Conservation (phyloP, 202 grass and related monocot genomes). For the Elaeis oleifera region DNA sequence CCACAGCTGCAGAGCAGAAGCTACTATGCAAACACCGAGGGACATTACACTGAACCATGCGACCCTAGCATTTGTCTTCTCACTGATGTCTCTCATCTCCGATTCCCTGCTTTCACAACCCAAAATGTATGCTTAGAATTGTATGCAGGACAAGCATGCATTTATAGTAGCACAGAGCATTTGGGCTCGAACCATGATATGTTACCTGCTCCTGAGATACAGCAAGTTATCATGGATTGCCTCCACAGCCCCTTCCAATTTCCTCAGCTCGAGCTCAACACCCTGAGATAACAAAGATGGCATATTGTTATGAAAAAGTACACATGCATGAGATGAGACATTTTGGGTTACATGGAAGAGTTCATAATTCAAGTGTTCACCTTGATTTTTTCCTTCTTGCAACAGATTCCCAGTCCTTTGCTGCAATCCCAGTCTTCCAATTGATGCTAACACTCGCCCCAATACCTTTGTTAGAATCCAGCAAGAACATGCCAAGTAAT, state of each 20-base stretch:
- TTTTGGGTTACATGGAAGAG: neutral
- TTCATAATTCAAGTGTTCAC: neutral
- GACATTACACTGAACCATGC: conserved; percentile 6
- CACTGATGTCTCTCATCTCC: neutral
- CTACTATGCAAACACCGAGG: conserved; percentile 1
- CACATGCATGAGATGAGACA: too few relatives aligned
- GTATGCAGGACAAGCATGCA: neutral
- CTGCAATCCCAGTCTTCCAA: conserved; percentile 18
- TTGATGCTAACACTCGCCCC: neutral
- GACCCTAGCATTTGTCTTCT: conserved; percentile 3
- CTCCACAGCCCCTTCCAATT: neutral
- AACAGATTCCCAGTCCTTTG: conserved; percentile 9
- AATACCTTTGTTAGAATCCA: neutral
- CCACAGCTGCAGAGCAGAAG: conserved; percentile 10
- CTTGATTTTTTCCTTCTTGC: conserved; percentile 17
- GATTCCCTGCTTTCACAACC: conserved; percentile 3
- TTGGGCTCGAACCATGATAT: neutral
- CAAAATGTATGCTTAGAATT: neutral
- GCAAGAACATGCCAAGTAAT: conserved; percentile 5
- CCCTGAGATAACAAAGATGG: neutral
- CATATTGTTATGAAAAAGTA: neutral
- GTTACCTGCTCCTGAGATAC: conserved; percentile 3
- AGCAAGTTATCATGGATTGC: conserved; percentile 5
- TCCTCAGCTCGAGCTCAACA: conserved; percentile 8
- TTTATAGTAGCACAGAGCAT: neutral